Conservation (phyloP, 305 asterid species). For the Solanum hybrid region DNA sequence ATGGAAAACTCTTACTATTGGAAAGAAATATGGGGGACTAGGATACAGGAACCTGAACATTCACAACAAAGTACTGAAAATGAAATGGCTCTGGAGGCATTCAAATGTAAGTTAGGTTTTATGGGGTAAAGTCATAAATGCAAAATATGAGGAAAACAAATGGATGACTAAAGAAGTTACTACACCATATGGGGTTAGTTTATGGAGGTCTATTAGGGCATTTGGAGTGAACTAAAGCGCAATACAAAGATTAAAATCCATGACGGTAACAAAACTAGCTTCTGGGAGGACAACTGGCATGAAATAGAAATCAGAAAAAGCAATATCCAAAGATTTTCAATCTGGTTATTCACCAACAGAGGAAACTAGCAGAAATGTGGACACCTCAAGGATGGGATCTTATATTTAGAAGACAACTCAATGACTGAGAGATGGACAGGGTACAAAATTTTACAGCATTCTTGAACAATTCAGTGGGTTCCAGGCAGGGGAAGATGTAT, state of each 20-base stretch:
- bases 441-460: background rate
- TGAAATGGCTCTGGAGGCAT: background rate
- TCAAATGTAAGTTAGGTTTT: background rate
- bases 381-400: background rate
- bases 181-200: background rate
- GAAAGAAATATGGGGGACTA: background rate
- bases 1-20: background rate
- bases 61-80: background rate
- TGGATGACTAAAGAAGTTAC: background rate
- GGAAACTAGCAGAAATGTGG: background rate
- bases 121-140: background rate
- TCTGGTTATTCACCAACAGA: background rate
- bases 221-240: background rate
- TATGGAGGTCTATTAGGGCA: background rate
- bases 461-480: background rate
- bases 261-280: background rate
- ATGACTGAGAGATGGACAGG: background rate
- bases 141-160: background rate
- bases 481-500: background rate
- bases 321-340: background rate
- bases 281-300: background rate
- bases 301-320: background rate
- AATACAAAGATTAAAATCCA: background rate
- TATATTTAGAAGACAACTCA: background rate
- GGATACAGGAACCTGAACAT: background rate